Base-by-base conservation (phyloP, 192 early-diverging fungal genomes). In the Linnemannia hyalina region DNA sequence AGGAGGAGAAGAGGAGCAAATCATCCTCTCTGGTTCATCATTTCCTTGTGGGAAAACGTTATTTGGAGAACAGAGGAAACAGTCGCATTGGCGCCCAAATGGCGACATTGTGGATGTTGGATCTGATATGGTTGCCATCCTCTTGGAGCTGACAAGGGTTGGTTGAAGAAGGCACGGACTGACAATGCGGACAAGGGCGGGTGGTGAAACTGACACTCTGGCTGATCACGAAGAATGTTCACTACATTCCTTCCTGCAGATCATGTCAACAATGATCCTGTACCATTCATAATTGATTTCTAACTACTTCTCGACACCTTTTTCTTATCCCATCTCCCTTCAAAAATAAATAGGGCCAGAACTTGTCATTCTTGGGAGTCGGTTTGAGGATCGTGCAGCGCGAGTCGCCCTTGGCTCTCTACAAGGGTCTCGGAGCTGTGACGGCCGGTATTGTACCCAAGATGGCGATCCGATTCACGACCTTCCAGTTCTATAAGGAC, bases 391-490 rank as follows among this genome's bases (percentile, higher is more conserved):
- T 99, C 75, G 93, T 96, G 11, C 89, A 91, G 80, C 96, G 94
- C 78, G 98, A 99, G 85, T 96, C 97, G 23, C 89, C 96, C 40
- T 88, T 97, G 44, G 96, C 95, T 2, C 93, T 99, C 8, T 99
- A 99, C 95, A 98, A 98, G 92, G 98, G 98, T 76, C 92, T 99
- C 18, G 97, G 97, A 46, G 98, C 98, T 13, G 97, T 99, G 4
- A 95, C 97, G 18, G 92, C 97, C 6, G 97, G 98, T 49, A 99
- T 99, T 80, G 97, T 99, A 22, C 98, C 98, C 82, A 99, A 99
- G 92, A 98, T 99, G 97, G 98, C 97, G 35, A 99, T 99, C 84
- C 95, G 98, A 68, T 99, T 99, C 91, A 96, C 95, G 9, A 97
- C 96, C 70, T 98, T 99, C 82, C 97, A 99, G 89, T 91, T 93